Base-by-base conservation (phyloP, 352 stramenopile species). In the Phytopythium sindhum region DNA sequence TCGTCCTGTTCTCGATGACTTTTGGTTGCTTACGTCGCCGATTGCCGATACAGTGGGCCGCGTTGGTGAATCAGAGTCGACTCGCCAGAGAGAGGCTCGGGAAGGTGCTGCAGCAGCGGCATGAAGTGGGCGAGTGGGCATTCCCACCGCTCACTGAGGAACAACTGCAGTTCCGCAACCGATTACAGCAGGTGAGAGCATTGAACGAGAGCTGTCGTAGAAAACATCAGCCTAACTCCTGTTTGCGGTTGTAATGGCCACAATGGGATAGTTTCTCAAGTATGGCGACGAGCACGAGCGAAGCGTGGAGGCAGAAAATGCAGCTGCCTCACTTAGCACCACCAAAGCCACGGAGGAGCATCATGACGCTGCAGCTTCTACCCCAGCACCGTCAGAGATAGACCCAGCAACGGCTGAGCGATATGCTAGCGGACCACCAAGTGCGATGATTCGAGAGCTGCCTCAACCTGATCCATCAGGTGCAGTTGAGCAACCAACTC, bases 91-190 rank as follows among this genome's bases (percentile, higher is more conserved):
- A 72, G 24, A 37, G 41, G 1, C 51, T 90, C 26, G 45, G 86
- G 10, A 51, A 62, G 2, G 68, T 70, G 23, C 54, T 90, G 4
- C 57, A 65, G 9, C 74, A 76, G 33, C 77, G 81, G 2, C 79
- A 85, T n/a, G 81, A 90, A 47, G 69, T 88, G 35, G 76, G 76
- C 14, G 55, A 79, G 11, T 90, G 81, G 79, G 47, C 42, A 28
- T 87, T 81, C 31, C 79, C 81, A 3, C 57, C 63, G 4, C 67
- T 89, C 3, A 82, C 80, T 6, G 74, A 88, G 17, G 37, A 69
- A 0, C 74, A 88, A 33, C 14, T 72, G 21, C 74, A 76, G 62
- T 61, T 59, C 4, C 63, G 68, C 0, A 52, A 58, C 23, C 70
- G 64, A 50, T 67, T 89, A 21, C 70, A 76, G 47, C 57, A 83